Evolutionary conservation across 2,329 filamentous ascomycete genomes (phyloP).

Genomic region (Fusarium humuli): DNA sequence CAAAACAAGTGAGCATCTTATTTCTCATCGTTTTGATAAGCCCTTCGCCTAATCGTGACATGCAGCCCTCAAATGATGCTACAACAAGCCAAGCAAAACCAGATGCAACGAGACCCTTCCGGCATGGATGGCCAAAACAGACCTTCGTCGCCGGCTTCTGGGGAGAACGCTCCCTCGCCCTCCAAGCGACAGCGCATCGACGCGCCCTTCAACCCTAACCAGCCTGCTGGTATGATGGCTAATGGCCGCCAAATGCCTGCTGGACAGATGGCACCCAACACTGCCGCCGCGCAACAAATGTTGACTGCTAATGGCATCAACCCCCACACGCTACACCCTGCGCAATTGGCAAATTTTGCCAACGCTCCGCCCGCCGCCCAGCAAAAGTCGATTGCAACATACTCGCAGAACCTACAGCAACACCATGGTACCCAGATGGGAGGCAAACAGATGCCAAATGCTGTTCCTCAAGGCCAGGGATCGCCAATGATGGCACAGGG

Average conservation of each 20-base stretch:
- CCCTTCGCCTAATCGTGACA: constrained; percentile 23
- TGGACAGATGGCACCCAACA: constrained; percentile 71
- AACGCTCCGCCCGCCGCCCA: constrained; percentile 70
- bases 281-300: constrained; percentile 68
- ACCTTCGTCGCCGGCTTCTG: constrained; percentile 82
- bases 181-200: constrained; percentile 88
- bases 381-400: constrained; percentile 87
- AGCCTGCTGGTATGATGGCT: constrained; percentile 73
- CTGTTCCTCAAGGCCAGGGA: constrained; percentile 78
- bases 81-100: constrained; percentile 77
- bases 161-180: constrained; percentile 90
- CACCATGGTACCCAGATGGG: constrained; percentile 85
- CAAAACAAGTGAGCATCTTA: constrained; percentile 71
- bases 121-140: constrained; percentile 86
- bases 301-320: constrained; percentile 79
- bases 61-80: constrained; percentile 77
- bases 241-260: constrained; percentile 81
- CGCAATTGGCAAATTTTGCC: constrained; percentile 77
- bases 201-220: constrained; percentile 77
- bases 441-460: constrained; percentile 81
- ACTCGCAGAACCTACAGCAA: constrained; percentile 85
- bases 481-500: constrained; percentile 85
- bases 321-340: constrained; percentile 76
- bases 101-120: constrained; percentile 90
- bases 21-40: not conserved